A percentile compares a stretch with the other conserved stretches of the same genome.
These are phyloP conservation scores for Eimeria acervulina DNA, from an alignment of 169 alveolate species.

Conservation along the genomic window DNA sequence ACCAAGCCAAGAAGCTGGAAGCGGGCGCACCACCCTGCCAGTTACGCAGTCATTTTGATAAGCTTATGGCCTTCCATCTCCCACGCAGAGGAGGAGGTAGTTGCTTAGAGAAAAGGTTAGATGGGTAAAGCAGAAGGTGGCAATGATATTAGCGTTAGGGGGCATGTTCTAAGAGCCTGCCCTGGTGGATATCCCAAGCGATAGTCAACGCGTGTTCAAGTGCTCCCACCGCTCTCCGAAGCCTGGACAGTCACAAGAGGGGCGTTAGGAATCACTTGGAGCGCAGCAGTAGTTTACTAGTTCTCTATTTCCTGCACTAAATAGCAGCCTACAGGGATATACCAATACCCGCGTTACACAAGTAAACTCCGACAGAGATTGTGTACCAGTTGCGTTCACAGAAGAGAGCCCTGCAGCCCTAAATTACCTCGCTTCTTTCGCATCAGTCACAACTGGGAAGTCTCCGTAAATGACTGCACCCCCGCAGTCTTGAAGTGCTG, in stretches of 20 bases:
- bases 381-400: background rate
- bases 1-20: background rate
- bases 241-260: constrained; percentile 40
- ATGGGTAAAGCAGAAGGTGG: background rate
- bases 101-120: background rate
- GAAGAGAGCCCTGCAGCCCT: background rate
- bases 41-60: background rate
- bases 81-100: background rate
- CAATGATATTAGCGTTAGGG: background rate
- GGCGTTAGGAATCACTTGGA: background rate
- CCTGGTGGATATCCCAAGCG: constrained; percentile 54
- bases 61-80: background rate
- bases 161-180: background rate
- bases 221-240: constrained; percentile 72
- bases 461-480: constrained; percentile 60
- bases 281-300: background rate
- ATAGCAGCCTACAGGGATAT: background rate
- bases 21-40: background rate
- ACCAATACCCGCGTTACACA: too few relatives aligned
- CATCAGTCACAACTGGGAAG: constrained; percentile 45
- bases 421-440: constrained; percentile 63
- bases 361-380: too few relatives aligned
- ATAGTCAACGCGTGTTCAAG: constrained; percentile 60
- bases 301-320: background rate
- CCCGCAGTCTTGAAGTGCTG: constrained; percentile 74